These are phyloP conservation scores for Penicillium diatomitis DNA, from an alignment of 495 filamentous ascomycete genomes.

Conservation along the genomic window DNA sequence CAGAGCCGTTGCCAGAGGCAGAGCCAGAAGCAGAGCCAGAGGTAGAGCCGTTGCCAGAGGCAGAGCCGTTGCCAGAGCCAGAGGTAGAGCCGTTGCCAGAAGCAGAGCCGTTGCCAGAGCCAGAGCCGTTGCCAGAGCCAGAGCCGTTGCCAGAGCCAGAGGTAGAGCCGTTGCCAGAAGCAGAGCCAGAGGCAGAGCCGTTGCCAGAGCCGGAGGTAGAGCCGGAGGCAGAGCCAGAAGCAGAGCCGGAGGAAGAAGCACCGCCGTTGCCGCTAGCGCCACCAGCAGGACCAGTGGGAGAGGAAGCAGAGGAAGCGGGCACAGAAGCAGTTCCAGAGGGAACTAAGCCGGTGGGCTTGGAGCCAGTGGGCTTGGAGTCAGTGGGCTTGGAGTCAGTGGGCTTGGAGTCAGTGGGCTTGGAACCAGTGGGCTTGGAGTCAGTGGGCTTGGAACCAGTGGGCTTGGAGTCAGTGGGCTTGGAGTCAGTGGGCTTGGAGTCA, in stretches of 20 bases:
- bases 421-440: constrained; percentile 5
- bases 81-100: neutral
- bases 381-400: neutral
- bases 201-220: neutral
- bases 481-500: constrained; percentile 4
- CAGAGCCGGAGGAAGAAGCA: neutral
- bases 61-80: neutral
- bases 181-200: constrained; percentile 3
- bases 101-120: constrained; percentile 1
- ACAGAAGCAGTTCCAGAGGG: neutral
- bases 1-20: neutral
- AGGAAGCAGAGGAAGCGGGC: neutral
- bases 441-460: constrained; percentile 2
- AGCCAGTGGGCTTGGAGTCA: constrained; percentile 6
- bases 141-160: neutral
- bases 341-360: neutral
- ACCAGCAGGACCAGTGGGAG: constrained; percentile 2
- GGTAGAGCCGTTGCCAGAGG: neutral
- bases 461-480: neutral
- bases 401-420: constrained; percentile 7
- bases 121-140: neutral
- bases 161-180: neutral
- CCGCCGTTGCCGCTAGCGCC: neutral
- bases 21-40: neutral
- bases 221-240: constrained; percentile 4